Conservation (phyloP, 1,284 basidiomycete genomes). For the Crepidotus sp. region DNA sequence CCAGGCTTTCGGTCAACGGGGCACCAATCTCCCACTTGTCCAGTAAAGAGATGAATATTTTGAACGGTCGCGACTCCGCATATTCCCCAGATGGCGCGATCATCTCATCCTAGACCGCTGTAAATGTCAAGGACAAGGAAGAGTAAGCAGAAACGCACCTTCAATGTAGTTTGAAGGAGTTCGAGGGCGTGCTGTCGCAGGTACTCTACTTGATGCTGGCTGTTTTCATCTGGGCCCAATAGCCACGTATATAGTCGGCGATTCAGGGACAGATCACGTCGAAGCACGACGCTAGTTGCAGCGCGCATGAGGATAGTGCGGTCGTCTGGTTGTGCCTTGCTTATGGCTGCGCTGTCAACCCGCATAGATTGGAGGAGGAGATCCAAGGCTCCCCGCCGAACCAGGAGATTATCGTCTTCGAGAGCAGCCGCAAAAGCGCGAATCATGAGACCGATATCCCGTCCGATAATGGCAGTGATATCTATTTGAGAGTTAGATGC, state of each 20-base stretch:
- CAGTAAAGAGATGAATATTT: slow-evolving; percentile 88
- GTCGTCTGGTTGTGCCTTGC: slow-evolving; percentile 57
- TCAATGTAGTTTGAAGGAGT: slow-evolving; percentile 60
- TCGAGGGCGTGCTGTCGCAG: slow-evolving; percentile 62
- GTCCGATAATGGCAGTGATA: slow-evolving; percentile 65
- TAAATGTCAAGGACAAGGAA: slow-evolving; percentile 7
- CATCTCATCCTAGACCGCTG: slow-evolving; percentile 57
- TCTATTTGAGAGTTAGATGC: slow-evolving; percentile 34
- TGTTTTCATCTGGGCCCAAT: slow-evolving; percentile 72
- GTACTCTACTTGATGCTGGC: slow-evolving; percentile 64
- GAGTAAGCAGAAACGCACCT: slow-evolving; percentile 33
- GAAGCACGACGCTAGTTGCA: slow-evolving; percentile 75
- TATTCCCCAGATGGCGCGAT: slow-evolving; percentile 59
- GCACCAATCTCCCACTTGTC: slow-evolving; percentile 97
- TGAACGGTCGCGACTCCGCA: slow-evolving; percentile 80
- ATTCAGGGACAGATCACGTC: slow-evolving; percentile 89
- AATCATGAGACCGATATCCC: slow-evolving; percentile 88
- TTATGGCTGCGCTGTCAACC: slow-evolving; percentile 63
- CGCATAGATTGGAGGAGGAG: slow-evolving; percentile 69
- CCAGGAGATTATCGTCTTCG: slow-evolving; percentile 84
- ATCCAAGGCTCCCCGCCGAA: slow-evolving; percentile 77
- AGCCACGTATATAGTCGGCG: slow-evolving; percentile 92
- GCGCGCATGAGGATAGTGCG: slow-evolving; percentile 71
- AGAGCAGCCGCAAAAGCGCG: slow-evolving; percentile 84
- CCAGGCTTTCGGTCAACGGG: slow-evolving; percentile 67